A percentile compares a stretch with the other conserved stretches of the same genome.
phyloP scores from a whole-genome alignment of 495 filamentous ascomycete species.

The Neurospora discreta region DNA sequence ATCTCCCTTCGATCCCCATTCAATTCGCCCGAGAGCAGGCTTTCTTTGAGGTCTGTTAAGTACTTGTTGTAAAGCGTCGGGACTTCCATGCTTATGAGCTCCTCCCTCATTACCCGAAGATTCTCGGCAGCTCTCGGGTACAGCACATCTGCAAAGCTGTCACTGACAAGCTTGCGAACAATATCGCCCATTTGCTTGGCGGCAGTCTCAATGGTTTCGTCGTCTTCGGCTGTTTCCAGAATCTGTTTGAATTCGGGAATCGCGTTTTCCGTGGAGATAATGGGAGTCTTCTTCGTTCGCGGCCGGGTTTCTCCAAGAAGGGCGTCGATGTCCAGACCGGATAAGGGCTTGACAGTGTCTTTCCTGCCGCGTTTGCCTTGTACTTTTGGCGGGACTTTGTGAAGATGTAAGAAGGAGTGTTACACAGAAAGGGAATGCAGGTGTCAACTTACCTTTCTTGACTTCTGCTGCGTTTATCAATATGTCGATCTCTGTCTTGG shows the following conservation, averaged over 20 bases:
- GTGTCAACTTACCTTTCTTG: slow-evolving; percentile 47
- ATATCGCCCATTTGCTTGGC: slow-evolving; percentile 64
- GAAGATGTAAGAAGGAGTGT: neutral
- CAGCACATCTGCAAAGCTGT: slow-evolving; percentile 61
- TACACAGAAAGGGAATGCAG: neutral
- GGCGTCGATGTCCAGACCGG: slow-evolving; percentile 75
- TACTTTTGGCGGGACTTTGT: slow-evolving; percentile 65
- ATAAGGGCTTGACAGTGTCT: slow-evolving; percentile 71
- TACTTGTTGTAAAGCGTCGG: slow-evolving; percentile 70
- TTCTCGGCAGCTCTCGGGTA: slow-evolving; percentile 70
- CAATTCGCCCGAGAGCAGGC: slow-evolving; percentile 58
- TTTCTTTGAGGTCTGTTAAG: slow-evolving; percentile 57
- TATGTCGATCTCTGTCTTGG: slow-evolving; percentile 44
- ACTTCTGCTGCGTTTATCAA: slow-evolving; percentile 64
- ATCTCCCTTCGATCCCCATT: slow-evolving; percentile 73
- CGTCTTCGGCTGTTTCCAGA: slow-evolving; percentile 49
- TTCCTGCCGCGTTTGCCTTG: slow-evolving; percentile 59
- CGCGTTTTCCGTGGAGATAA: slow-evolving; percentile 60
- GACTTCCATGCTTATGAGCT: slow-evolving; percentile 64
- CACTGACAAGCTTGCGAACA: slow-evolving; percentile 53
- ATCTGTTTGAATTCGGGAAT: slow-evolving; percentile 89
- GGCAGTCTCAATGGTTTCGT: slow-evolving; percentile 52
- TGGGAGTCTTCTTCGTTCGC: slow-evolving; percentile 36
- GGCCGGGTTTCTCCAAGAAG: slow-evolving; percentile 47
- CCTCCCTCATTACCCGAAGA: slow-evolving; percentile 65